Base-by-base conservation (phyloP, 1,139 yeast genomes). In the Kodamaea fungicola region DNA sequence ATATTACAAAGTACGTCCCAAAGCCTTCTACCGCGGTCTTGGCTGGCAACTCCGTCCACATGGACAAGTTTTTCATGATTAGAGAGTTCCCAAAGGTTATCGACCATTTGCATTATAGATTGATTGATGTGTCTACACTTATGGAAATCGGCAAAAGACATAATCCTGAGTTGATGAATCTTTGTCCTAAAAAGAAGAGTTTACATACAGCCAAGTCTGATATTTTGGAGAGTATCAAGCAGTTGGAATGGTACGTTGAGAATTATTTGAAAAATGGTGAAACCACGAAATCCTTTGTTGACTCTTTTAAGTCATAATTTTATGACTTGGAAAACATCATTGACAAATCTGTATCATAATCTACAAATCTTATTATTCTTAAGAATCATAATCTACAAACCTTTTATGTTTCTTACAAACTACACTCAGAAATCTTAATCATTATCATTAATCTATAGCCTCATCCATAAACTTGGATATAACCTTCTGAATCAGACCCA, bases 41-140 rank as follows among this genome's bases (percentile, higher is more conserved):
- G 42, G 96, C 96, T 0, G 99, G 99, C 1, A 92, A 90, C 52
- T 76, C 95, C 0, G 80, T 94, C 21, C 97, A 94, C 58, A 84
- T 88, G 81, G 99, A 94, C 59, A 76, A 89, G 42, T 71, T 84
- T 41, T 94, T 92, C 61, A 76, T 94, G 84, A 66, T 80, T 56
- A 72, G 77, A 35, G 96, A 92, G 51, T 81, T 92, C 63, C 97
- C 97, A 1, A 58, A 70, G 33, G 81, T 88, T 6, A 61, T 80
- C 16, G 82, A 83, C 22, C 81, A 78, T 52, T 66, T 92, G 46
- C 90, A 83, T 55, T 92, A 94, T 57, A 72, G 99, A 36, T 71
- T 90, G 36, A 74, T 94, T 28, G 99, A 94, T 52, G 98, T 92
- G 12, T 83, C 95, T 7, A 70, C 90, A 2, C 65, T 94, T 31